Conservation (phyloP, 345 rosid species). For the Eucalyptus tenuipes region DNA sequence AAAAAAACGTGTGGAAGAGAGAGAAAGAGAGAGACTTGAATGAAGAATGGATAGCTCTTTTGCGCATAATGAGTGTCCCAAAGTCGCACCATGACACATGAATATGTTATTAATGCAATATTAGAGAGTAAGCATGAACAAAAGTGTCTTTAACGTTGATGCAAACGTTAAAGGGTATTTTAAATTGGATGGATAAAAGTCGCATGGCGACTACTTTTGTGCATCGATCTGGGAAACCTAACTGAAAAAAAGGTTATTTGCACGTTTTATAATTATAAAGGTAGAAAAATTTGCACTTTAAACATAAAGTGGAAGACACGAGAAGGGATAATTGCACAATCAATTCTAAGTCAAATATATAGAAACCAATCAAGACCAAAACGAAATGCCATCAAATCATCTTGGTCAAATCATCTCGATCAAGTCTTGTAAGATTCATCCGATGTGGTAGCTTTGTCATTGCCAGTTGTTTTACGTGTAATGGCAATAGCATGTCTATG, state of each 20-base stretch:
- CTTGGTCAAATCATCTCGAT: background rate
- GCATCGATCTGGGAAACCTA: background rate
- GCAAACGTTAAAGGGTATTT: background rate
- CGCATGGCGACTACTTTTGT: background rate
- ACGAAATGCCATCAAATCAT: background rate
- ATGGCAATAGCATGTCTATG: background rate
- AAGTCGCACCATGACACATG: background rate
- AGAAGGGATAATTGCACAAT: background rate
- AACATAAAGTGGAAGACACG: background rate
- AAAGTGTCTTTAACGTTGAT: background rate
- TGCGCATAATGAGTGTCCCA: background rate
- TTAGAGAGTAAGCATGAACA: background rate
- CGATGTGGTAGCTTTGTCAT: background rate
- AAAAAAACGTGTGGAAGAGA: background rate
- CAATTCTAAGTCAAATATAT: background rate
- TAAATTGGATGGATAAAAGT: background rate
- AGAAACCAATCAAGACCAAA: rapidly evolving
- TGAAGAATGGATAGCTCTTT: background rate
- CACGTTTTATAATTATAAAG: background rate
- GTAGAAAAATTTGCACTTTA: background rate
- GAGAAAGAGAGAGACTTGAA: background rate
- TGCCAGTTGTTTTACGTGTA: rapidly evolving
- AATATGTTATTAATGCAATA: background rate
- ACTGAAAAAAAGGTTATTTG: background rate
- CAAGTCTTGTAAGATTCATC: background rate